phyloP scores from a whole-genome alignment of 352 stramenopile species.

The Pythium dissotocum region DNA sequence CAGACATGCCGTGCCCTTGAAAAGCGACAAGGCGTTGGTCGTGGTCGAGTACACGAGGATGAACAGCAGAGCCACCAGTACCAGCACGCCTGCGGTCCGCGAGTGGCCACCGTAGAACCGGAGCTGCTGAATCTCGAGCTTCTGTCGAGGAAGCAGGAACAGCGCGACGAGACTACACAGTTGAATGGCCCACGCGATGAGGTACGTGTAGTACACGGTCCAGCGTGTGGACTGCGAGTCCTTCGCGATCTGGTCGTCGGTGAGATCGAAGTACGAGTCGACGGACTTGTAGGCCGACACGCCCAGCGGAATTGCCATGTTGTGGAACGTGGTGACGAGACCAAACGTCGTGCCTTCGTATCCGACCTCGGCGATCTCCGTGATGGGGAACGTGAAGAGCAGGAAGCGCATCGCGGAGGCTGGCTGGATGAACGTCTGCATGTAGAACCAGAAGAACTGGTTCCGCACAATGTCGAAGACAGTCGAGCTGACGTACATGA shows the following conservation, averaged over 20 bases:
- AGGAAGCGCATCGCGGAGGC: constrained; percentile 50
- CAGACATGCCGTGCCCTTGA: constrained; percentile 29
- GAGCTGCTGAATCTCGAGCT: constrained; percentile 64
- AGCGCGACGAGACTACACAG: constrained; percentile 44
- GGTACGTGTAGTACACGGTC: constrained; percentile 50
- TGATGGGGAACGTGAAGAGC: constrained; percentile 54
- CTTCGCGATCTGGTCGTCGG: constrained; percentile 27
- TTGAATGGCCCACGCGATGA: constrained; percentile 52
- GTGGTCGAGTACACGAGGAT: constrained; percentile 46
- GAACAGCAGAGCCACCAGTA: constrained; percentile 36
- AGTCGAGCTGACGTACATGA: constrained; percentile 45
- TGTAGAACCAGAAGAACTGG: constrained; percentile 61
- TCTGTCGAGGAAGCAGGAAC: constrained; percentile 52
- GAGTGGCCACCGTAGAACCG: constrained; percentile 66
- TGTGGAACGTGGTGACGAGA: constrained; percentile 61
- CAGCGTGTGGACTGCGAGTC: constrained; percentile 38
- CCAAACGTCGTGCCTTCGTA: constrained; percentile 66
- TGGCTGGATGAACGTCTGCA: constrained; percentile 43
- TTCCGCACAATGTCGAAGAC: constrained; percentile 53
- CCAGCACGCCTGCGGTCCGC: constrained; percentile 38
- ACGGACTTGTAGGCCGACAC: constrained; percentile 44
- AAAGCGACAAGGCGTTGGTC: constrained; percentile 45
- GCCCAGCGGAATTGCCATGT: constrained; percentile 54
- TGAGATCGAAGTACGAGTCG: constrained; percentile 41
- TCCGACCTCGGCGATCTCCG: constrained; percentile 54